phyloP scores from a whole-genome alignment of 306 rosid species.

The Trifolium pratense region DNA sequence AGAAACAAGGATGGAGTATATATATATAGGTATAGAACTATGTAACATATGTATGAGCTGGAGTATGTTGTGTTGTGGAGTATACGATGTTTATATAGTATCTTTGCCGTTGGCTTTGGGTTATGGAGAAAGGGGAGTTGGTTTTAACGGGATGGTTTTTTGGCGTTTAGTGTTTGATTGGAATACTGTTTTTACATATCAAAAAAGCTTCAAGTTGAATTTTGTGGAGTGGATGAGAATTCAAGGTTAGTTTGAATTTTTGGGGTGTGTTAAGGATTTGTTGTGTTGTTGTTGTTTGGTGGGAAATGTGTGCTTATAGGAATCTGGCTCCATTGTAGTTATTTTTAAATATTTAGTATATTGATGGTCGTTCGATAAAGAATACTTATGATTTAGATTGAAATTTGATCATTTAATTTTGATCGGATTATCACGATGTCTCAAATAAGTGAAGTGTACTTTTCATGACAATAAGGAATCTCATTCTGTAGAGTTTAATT shows the following conservation, averaged over 20 bases:
- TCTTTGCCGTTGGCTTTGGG: constrained; percentile 45
- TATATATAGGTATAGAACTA: neutral
- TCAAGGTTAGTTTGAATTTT: neutral
- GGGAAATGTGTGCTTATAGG: neutral
- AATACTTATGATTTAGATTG: too few relatives aligned
- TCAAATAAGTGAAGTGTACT: too few relatives aligned
- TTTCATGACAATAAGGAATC: too few relatives aligned
- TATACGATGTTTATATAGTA: constrained; percentile 12
- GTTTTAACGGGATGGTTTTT: constrained; percentile 46
- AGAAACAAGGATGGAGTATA: neutral
- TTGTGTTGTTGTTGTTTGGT: neutral
- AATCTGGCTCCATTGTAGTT: too few relatives aligned
- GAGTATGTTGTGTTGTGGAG: neutral
- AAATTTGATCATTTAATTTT: too few relatives aligned
- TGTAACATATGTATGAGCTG: constrained; percentile 4
- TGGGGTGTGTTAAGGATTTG: neutral
- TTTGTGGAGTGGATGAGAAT: constrained; percentile 29
- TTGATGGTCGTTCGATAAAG: too few relatives aligned
- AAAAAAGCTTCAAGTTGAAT: constrained; percentile 3
- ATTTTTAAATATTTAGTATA: too few relatives aligned
- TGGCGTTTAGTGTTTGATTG: constrained; percentile 34
- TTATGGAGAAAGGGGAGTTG: constrained; percentile 7
- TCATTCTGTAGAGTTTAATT: too few relatives aligned
- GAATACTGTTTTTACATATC: neutral
- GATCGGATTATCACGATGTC: too few relatives aligned